Evolutionary conservation across 306 rosid species (phyloP), one percentile per base, ranked within the genome.

Genomic region (Ammopiptanthus mongolicus): DNA sequence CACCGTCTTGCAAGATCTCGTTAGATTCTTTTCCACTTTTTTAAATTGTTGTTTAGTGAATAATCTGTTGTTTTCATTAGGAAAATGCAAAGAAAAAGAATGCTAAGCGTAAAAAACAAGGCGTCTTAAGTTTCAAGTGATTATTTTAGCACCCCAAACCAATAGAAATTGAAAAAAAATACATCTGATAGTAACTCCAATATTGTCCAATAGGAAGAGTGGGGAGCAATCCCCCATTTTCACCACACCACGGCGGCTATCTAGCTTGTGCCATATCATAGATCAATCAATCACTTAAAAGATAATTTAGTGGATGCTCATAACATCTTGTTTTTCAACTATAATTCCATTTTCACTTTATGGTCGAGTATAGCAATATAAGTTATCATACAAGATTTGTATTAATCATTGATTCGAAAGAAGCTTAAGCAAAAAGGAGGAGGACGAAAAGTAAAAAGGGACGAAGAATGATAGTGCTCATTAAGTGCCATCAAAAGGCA

Each of bases 11-110:
- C 3, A 63, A 57, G 46, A 17, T 67, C 17, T 29, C 31, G 5
- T 19, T 4, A 15, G 80, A 52, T 64, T 75, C 80, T 39, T 76
- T 65, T 44, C 17, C 9, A 3, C 74, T 55, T 66, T 65, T 36
- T 37, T 21, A 14, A 25, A 12, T 1, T 56, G 19, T 57, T 60
- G 18, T 42, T 57, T 56, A 5, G 29, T 28, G 59, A 76, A 76
- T 56, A 65, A 25, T 17, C 3, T 56, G 19, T 57, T 60, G 18
- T 42, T 57, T 56, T 67, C 51, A 46, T 25, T 29, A 18, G 28
- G 42, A 76, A 65, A 65, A 41, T 12, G 13, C 25, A 55, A 17
- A 37, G 33, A 22, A 52, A 50, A 75, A 75, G 29, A 22, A 37
- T 62, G 62, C 6, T 6, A 33, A 28, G 15, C 65, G 46, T 7